Evolutionary conservation across 192 early-diverging fungal species (phyloP).

Genomic region (Entophlyctis luteolus): DNA sequence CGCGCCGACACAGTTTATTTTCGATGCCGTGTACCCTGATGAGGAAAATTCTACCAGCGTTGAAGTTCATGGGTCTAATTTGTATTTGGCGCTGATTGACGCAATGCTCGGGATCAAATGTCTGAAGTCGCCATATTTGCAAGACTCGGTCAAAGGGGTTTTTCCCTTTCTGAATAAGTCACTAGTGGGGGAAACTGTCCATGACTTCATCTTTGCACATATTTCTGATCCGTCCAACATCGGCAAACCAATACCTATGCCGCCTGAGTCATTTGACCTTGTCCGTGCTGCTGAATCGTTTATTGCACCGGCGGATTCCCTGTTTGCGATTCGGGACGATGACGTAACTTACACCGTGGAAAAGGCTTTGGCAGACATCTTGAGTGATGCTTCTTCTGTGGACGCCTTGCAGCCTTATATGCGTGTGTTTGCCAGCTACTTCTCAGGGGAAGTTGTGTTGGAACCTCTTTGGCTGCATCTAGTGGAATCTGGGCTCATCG

Average conservation of each 20-base stretch:
- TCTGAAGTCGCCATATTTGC: not conserved
- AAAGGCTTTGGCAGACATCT: not conserved
- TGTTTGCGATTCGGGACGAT: not conserved
- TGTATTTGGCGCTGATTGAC: not conserved
- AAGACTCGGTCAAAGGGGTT: not conserved
- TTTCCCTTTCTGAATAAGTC: not conserved
- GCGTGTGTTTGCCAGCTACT: not conserved
- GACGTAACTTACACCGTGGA: not conserved
- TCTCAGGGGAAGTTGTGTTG: not conserved
- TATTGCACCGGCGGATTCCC: slow-evolving; percentile 1
- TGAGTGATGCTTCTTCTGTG: not conserved
- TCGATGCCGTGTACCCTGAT: not conserved
- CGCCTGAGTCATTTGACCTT: not conserved
- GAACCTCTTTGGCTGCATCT: not conserved
- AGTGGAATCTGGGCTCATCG: not conserved
- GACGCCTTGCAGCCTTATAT: not conserved
- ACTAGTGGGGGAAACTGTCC: not conserved
- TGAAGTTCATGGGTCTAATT: not conserved
- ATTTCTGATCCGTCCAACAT: not conserved
- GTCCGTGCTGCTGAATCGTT: slow-evolving; percentile 5
- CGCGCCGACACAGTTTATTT: not conserved
- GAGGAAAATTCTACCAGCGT: not conserved
- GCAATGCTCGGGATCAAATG: not conserved
- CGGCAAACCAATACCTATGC: not conserved
- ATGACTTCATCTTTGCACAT: not conserved